Evolutionary conservation across 2,329 filamentous ascomycete species (phyloP).

Genomic region (Diaporthe australafricana): DNA sequence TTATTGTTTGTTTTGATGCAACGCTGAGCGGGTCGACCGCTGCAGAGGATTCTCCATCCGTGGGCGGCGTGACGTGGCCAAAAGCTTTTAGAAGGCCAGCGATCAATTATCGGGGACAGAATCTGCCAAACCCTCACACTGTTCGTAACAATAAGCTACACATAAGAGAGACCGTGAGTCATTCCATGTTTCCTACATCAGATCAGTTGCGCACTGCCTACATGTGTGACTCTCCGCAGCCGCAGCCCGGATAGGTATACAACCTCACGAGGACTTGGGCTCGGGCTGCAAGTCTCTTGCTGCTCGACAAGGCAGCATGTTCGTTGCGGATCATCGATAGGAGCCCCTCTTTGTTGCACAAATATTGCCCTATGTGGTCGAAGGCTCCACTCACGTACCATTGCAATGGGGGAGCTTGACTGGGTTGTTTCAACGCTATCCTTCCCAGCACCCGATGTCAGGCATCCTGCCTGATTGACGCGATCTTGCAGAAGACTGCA

Average conservation of each 20-base stretch:
- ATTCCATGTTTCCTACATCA: neutral
- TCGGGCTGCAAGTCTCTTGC: neutral
- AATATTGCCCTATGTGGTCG: neutral
- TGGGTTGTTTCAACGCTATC: constrained; percentile 8
- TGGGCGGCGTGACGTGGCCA: too few relatives aligned
- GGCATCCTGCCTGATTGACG: neutral
- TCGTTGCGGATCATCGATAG: neutral
- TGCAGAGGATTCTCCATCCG: too few relatives aligned
- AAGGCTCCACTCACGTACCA: neutral
- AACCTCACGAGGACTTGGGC: too few relatives aligned
- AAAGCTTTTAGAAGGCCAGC: too few relatives aligned
- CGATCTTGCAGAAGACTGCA: neutral
- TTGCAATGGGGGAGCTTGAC: neutral
- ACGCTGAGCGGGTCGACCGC: too few relatives aligned
- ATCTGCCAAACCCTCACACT: neutral
- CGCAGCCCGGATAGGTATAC: neutral
- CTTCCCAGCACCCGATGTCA: neutral
- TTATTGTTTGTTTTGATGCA: too few relatives aligned
- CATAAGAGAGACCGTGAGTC: neutral
- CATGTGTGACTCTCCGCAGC: neutral
- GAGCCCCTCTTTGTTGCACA: neutral
- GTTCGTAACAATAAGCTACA: neutral
- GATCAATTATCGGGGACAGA: neutral
- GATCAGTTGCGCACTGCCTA: neutral
- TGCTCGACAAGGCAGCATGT: neutral